Conservation (phyloP, 2,329 filamentous ascomycete species). For the Fusarium sp. region DNA sequence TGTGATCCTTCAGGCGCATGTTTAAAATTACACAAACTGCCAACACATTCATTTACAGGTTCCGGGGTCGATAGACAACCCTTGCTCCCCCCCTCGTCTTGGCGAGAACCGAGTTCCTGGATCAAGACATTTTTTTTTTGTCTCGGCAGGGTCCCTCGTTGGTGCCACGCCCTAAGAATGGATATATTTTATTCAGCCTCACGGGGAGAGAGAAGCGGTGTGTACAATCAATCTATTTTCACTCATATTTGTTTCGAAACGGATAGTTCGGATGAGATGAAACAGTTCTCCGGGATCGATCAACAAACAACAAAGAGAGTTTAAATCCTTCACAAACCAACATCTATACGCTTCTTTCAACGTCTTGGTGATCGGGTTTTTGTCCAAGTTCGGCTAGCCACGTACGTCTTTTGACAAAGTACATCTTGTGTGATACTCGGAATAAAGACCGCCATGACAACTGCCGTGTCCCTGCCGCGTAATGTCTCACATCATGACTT, state of each 20-base stretch:
- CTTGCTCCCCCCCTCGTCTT: neutral
- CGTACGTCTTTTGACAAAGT: neutral
- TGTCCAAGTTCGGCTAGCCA: neutral
- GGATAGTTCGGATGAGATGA: neutral
- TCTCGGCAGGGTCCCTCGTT: slow-evolving; percentile 18
- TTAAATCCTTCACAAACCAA: neutral
- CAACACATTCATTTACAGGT: neutral
- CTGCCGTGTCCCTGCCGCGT: neutral
- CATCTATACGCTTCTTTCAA: neutral
- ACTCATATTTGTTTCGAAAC: neutral
- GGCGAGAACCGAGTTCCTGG: slow-evolving; percentile 25
- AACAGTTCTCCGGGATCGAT: neutral
- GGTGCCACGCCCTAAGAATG: slow-evolving; percentile 16
- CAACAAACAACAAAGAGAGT: neutral
- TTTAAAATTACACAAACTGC: neutral
- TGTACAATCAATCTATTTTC: neutral
- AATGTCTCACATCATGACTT: neutral
- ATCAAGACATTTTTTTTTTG: neutral
- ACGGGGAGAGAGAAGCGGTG: neutral
- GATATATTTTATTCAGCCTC: neutral
- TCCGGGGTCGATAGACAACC: neutral
- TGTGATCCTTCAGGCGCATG: neutral
- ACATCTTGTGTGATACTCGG: neutral
- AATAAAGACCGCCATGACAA: neutral
- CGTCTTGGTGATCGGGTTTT: neutral